Evolutionary conservation across 176 grass and related monocot species (phyloP).

Genomic region (maize (Zea mays)): DNA sequence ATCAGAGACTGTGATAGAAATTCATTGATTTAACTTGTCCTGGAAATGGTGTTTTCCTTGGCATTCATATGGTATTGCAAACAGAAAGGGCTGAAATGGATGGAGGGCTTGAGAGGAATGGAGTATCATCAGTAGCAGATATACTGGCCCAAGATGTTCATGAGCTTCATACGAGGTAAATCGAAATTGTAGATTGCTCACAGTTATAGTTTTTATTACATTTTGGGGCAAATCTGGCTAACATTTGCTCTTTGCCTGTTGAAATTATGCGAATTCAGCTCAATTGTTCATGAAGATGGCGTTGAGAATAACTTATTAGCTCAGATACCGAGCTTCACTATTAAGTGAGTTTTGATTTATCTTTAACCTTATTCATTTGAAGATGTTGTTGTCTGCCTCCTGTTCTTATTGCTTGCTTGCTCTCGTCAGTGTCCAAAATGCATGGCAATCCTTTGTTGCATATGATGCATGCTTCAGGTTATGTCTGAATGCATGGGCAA

Average conservation of each 20-base stretch:
- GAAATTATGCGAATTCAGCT: slow-evolving; percentile 41
- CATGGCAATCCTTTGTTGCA: slow-evolving; percentile 96
- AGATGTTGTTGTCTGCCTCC: neutral
- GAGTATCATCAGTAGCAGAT: slow-evolving; percentile 45
- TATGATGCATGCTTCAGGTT: slow-evolving; percentile 93
- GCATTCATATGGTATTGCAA: neutral
- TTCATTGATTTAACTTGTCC: neutral
- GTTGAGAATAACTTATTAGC: slow-evolving; percentile 57
- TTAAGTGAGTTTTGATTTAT: slow-evolving; percentile 54
- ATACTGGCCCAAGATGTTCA: slow-evolving; percentile 46
- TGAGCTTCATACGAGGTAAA: slow-evolving; percentile 52
- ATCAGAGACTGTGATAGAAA: neutral
- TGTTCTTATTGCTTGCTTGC: slow-evolving; percentile 12
- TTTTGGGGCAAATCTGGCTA: neutral
- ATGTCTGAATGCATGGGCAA: slow-evolving; percentile 91
- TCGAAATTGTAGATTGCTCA: neutral
- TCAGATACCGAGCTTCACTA: slow-evolving; percentile 61
- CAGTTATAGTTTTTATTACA: slow-evolving; percentile 19
- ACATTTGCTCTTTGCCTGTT: slow-evolving; percentile 3
- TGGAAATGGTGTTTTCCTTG: slow-evolving; percentile 20
- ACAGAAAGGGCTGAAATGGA: slow-evolving; percentile 33
- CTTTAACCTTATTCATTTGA: neutral
- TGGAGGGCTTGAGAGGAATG: slow-evolving; percentile 32
- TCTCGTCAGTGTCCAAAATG: slow-evolving; percentile 74
- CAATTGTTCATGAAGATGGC: slow-evolving; percentile 45